phyloP scores from a whole-genome alignment of 805 yeast species.

The Pichia californica region DNA sequence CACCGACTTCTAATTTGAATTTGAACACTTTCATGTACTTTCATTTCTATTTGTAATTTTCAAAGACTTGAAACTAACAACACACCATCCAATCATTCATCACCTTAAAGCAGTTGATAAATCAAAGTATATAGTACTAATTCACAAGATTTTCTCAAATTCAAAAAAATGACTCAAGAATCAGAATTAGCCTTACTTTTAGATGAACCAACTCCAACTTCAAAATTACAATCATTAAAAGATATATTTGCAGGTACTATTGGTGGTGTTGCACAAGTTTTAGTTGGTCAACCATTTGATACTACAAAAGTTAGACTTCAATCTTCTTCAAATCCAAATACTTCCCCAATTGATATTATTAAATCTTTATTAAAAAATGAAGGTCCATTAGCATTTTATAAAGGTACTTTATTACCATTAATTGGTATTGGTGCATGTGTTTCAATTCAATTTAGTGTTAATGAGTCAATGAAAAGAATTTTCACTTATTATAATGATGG shows the following conservation, averaged over 20 bases:
- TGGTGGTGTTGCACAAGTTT: conserved; percentile 94
- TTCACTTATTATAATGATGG: conserved; percentile 43
- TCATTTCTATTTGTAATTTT: too few relatives aligned
- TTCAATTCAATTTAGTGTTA: conserved; percentile 91
- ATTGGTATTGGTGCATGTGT: conserved; percentile 98
- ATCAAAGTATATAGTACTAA: too few relatives aligned
- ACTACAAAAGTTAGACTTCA: conserved; percentile 91
- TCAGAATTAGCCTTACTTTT: conserved; percentile 19
- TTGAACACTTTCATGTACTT: too few relatives aligned
- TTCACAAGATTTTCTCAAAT: too few relatives aligned
- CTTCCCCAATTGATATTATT: conserved; percentile 65
- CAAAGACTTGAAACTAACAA: too few relatives aligned
- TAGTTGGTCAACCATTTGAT: conserved; percentile 95
- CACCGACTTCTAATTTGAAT: too few relatives aligned
- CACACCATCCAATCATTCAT: too few relatives aligned
- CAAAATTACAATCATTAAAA: conserved; percentile 46
- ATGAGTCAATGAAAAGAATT: conserved; percentile 85
- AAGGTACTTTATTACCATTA: conserved; percentile 91
- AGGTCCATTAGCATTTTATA: conserved; percentile 81
- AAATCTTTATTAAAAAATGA: conserved; percentile 66
- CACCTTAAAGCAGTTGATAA: too few relatives aligned
- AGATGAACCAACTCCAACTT: conserved; percentile 21
- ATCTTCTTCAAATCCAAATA: conserved; percentile 69
- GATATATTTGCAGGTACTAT: conserved; percentile 88
- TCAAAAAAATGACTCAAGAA: conserved; percentile 23